Evolutionary conservation across 2,329 filamentous ascomycete species (phyloP), one percentile per base, ranked within the genome.

Genomic region (Claviceps arundinis): DNA sequence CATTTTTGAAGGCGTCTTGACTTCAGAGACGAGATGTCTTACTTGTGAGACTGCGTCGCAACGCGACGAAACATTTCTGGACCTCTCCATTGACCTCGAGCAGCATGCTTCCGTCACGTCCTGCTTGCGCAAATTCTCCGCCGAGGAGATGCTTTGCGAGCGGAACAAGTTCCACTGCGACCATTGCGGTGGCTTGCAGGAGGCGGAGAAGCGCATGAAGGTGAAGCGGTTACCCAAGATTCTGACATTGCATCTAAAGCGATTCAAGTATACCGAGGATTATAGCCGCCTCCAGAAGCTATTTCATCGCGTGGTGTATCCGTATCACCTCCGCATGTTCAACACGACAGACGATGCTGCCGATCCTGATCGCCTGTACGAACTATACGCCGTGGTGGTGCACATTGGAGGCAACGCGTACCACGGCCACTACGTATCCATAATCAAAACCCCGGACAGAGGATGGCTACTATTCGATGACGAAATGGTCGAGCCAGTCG

Each of bases 151-250:
- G 89, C 77, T 98, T 53, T 97, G 93, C 64, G 93, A 98, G 70
- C 80, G 90, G 55, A 97, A 98, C 73, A 98, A 98, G 65, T 98
- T 98, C 59, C 91, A 98, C 64, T 98, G 93, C 70, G 93, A 98
- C 65, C 90, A 90, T 61, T 98, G 93, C 60, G 93, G 93, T 50
- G 93, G 93, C 2, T 73, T 98, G 52, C 93, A 98, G 68, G 93
- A 98, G 70, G 93, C 93, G 0, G 93, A 98, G 68, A 98, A 97
- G 73, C 81, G 93, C 57, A 98, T 98, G 93, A 98, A 97, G 74
- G 91, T 98, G 60, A 97, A 98, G 73, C 81, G 87, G 50, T 71
- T 97, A 63, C 93, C 93, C 4, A 89, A 88, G 63, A 89, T 98
- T 54, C 70, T 98, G 57, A 90, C 93, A 4, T 72, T 98, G 53